A percentile compares a stretch with the other conserved stretches of the same genome.
Conservation (phyloP, 2,329 filamentous ascomycete genomes). For the Aureobasidium melanogenum region DNA sequence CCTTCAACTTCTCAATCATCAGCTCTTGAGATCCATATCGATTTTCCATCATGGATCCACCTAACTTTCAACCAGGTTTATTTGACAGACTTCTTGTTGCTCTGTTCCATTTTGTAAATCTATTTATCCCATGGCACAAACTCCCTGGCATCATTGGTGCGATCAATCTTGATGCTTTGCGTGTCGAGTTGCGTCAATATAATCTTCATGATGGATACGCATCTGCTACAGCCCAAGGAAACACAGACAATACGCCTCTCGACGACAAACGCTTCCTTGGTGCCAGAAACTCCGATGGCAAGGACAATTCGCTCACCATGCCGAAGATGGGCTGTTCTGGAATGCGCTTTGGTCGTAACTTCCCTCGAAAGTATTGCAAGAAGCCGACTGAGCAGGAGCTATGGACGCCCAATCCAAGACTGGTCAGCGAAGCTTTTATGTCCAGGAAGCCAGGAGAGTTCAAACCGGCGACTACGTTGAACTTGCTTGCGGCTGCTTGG, state of each 20-base stretch:
- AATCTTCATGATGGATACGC: conserved; percentile 39
- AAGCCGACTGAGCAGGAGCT: conserved; percentile 35
- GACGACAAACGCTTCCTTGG: conserved; percentile 26
- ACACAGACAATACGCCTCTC: conserved; percentile 21
- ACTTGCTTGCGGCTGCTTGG: conserved; percentile 40
- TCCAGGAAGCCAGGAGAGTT: conserved; percentile 30
- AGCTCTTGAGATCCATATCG: not conserved
- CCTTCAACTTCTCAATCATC: too few relatives aligned
- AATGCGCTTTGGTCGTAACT: conserved; percentile 39
- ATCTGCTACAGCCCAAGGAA: conserved; percentile 30
- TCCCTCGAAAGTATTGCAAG: conserved; percentile 28
- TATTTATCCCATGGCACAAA: conserved; percentile 35
- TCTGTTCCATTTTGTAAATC: conserved; percentile 31
- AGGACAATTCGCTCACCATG: conserved; percentile 33
- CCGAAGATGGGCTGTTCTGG: conserved; percentile 38
- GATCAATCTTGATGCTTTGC: conserved; percentile 33
- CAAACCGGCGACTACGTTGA: conserved; percentile 37
- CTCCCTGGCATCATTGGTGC: conserved; percentile 33
- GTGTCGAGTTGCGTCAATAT: conserved; percentile 35
- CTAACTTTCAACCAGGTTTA: not conserved
- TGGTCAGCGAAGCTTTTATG: conserved; percentile 36
- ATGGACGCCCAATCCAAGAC: conserved; percentile 35
- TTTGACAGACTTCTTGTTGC: not conserved
- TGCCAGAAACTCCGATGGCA: conserved; percentile 36
- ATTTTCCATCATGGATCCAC: conserved; percentile 9